Conservation (phyloP, 1,139 yeast species). For the Chernovozyma aurita region DNA sequence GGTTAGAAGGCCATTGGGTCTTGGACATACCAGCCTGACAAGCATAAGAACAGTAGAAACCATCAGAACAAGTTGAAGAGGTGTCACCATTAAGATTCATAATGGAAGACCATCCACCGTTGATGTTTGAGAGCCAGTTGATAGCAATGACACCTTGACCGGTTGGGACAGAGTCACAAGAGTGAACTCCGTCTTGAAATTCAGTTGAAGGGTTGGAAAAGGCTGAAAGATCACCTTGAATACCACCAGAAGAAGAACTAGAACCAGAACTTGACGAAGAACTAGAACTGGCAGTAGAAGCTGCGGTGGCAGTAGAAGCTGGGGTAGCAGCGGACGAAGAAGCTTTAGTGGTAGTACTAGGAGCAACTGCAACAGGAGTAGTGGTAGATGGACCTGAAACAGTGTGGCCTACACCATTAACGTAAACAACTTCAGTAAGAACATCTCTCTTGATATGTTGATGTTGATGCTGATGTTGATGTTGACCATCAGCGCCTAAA, state of each 20-base stretch:
- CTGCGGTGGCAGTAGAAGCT: conserved; percentile 16
- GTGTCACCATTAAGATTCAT: conserved; percentile 62
- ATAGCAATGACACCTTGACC: conserved; percentile 73
- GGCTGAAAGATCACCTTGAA: conserved; percentile 53
- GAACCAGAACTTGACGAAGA: conserved; percentile 18
- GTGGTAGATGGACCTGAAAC: conserved; percentile 17
- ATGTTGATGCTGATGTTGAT: conserved; percentile 44
- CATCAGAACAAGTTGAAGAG: conserved; percentile 66
- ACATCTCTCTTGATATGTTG: conserved; percentile 74
- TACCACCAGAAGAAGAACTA: conserved; percentile 24
- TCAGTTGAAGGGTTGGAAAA: conserved; percentile 48
- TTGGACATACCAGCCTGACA: conserved; percentile 90
- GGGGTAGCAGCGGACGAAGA: conserved; percentile 15
- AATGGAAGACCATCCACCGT: conserved; percentile 73
- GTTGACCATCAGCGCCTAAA: conserved; percentile 26
- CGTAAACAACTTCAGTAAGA: conserved; percentile 80
- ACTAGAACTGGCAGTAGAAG: conserved; percentile 17
- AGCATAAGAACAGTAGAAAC: conserved; percentile 78
- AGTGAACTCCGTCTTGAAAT: conserved; percentile 60
- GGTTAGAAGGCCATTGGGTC: conserved; percentile 78
- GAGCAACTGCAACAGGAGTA: conserved; percentile 12
- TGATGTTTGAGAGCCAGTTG: conserved; percentile 46
- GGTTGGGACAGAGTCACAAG: conserved; percentile 58
- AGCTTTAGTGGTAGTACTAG: conserved; percentile 9
- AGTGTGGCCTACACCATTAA: conserved; percentile 61